Evolutionary conservation across 2,329 filamentous ascomycete species (phyloP).

Genomic region (Claviceps maximensis): DNA sequence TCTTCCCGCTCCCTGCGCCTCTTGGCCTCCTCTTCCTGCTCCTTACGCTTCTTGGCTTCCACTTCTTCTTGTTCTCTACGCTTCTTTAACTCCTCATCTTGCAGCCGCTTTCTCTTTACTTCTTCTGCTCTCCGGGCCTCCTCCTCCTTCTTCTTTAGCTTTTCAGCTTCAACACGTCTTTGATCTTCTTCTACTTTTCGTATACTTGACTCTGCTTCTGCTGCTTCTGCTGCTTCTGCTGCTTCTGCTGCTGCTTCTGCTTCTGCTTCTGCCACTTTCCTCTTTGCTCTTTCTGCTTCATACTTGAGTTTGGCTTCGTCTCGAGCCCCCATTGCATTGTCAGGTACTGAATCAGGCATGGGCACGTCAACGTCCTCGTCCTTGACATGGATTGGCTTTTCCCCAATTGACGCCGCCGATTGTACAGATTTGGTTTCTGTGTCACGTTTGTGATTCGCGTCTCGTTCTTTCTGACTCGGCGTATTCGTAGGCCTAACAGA

Average conservation of each 20-base stretch:
- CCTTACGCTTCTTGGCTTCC: slow-evolving; percentile 15
- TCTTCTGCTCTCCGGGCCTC: slow-evolving; percentile 21
- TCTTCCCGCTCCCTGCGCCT: slow-evolving; percentile 19
- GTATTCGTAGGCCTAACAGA: slow-evolving; percentile 22
- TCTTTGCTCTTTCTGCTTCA: slow-evolving; percentile 18
- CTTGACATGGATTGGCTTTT: slow-evolving; percentile 42
- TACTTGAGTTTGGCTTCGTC: not conserved
- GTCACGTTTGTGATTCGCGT: slow-evolving; percentile 24
- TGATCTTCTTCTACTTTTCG: slow-evolving; percentile 16
- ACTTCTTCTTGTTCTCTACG: slow-evolving; percentile 21
- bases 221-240: slow-evolving; percentile 16
- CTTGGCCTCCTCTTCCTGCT: slow-evolving; percentile 20
- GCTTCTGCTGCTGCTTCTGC: slow-evolving; percentile 12
- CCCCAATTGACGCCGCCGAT: slow-evolving; percentile 26
- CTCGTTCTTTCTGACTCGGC: slow-evolving; percentile 24
- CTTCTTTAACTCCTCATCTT: slow-evolving; percentile 25
- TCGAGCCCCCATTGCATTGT: slow-evolving; percentile 15
- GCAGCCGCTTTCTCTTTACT: slow-evolving; percentile 13
- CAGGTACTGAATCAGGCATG: slow-evolving; percentile 35
- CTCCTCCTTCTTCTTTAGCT: slow-evolving; percentile 23
- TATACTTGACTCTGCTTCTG: too few species aligned
- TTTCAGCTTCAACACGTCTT: slow-evolving; percentile 19
- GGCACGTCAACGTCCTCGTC: slow-evolving; percentile 43
- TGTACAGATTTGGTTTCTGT: slow-evolving; percentile 24
- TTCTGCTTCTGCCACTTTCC: slow-evolving; percentile 22